phyloP scores from a whole-genome alignment of 352 stramenopile genomes.

The Pythium biforme region DNA sequence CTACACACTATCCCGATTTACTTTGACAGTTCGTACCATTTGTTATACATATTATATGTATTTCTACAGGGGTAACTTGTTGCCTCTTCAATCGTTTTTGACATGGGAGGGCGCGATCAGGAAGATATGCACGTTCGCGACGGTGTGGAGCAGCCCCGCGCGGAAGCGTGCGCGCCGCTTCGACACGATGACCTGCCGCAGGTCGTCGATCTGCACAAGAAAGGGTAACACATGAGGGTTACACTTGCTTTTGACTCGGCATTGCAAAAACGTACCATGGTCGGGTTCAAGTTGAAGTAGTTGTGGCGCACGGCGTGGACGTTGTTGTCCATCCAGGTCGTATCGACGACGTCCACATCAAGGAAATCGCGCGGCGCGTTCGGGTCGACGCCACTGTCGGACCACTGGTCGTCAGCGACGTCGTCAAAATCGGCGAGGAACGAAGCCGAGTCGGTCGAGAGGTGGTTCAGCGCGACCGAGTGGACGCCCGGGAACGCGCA shows the following conservation, averaged over 20 bases:
- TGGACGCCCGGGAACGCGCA: no score
- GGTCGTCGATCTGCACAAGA: slow-evolving; percentile 54
- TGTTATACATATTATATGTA: no score
- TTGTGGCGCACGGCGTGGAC: slow-evolving; percentile 65
- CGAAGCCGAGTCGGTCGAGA: no score
- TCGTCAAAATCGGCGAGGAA: not conserved
- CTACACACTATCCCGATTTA: no score
- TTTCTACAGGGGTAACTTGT: no score
- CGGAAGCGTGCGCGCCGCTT: slow-evolving; percentile 53
- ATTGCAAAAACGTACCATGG: slow-evolving; percentile 34
- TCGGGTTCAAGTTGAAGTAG: slow-evolving; percentile 73
- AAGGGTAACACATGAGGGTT: not conserved
- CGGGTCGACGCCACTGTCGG: no score
- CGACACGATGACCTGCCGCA: slow-evolving; percentile 58
- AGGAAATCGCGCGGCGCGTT: slow-evolving; percentile 33
- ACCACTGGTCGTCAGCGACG: no score
- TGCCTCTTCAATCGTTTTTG: slow-evolving; percentile 16
- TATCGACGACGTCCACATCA: slow-evolving; percentile 77
- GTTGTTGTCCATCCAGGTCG: slow-evolving; percentile 77
- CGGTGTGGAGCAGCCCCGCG: slow-evolving; percentile 52
- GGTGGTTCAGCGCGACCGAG: no score
- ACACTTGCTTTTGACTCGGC: not conserved
- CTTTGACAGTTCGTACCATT: no score
- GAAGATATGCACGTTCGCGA: slow-evolving; percentile 76
- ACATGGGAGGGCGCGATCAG: slow-evolving; percentile 46